Conservation (phyloP, 257 asterid species). For the Nyctanthes arbortristis region DNA sequence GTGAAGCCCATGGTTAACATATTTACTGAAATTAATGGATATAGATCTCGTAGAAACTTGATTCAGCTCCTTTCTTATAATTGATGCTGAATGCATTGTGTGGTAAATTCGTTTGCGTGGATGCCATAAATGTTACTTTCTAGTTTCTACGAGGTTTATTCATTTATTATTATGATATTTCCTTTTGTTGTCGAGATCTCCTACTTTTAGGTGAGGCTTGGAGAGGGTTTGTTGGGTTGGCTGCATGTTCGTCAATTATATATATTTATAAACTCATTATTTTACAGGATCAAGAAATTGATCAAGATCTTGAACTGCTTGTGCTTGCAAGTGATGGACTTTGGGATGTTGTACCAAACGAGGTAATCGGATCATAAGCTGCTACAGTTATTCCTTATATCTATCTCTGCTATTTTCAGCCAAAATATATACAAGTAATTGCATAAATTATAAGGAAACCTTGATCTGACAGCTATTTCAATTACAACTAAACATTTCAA, state of each 20-base stretch:
- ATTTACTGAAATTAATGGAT: neutral
- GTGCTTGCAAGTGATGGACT: constrained; percentile 97
- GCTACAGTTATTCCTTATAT: neutral
- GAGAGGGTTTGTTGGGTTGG: neutral
- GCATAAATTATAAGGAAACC: too few species aligned
- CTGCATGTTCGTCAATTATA: neutral
- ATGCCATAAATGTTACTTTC: neutral
- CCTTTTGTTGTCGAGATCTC: too few species aligned
- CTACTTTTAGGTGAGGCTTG: neutral
- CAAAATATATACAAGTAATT: too few species aligned
- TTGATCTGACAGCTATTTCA: too few species aligned
- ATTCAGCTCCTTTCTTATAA: too few species aligned
- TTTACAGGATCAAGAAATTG: constrained; percentile 80
- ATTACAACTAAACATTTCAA: too few species aligned
- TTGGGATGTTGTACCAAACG: constrained; percentile 96
- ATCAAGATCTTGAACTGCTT: constrained; percentile 77
- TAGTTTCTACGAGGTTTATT: neutral
- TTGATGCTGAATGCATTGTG: too few species aligned
- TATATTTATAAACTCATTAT: constrained; percentile 8
- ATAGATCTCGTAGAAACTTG: neutral
- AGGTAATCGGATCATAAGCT: constrained; percentile 41
- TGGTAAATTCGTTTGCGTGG: neutral
- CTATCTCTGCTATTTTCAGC: too few species aligned
- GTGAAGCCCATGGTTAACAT: neutral
- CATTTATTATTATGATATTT: too few species aligned